These are phyloP conservation scores for Populus nigra DNA, from an alignment of 345 rosid genomes.

Conservation along the genomic window DNA sequence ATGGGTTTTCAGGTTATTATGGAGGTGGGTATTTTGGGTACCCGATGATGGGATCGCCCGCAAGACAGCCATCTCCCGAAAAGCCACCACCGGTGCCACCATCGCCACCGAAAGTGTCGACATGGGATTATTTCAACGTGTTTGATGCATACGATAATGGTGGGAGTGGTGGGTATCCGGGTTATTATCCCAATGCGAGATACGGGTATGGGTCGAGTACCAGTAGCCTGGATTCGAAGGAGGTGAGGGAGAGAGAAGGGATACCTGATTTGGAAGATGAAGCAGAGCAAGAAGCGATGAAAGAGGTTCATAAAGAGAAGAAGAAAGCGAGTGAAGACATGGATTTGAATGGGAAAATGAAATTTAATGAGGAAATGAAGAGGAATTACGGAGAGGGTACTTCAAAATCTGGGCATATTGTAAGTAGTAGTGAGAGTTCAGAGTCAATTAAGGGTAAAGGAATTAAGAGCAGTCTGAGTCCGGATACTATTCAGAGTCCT, in stretches of 20 bases:
- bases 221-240: constrained; percentile 83
- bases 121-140: constrained; percentile 83
- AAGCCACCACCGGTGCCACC: constrained; percentile 59
- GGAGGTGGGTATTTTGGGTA: constrained; percentile 48
- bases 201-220: constrained; percentile 51
- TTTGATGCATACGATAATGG: constrained; percentile 51
- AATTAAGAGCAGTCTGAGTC: constrained; percentile 30
- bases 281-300: constrained; percentile 60
- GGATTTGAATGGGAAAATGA: constrained; percentile 18
- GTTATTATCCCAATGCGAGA: constrained; percentile 21
- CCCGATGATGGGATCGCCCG: constrained; percentile 39
- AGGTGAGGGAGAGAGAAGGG: constrained; percentile 91
- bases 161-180: constrained; percentile 34
- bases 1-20: constrained; percentile 41
- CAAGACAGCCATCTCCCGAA: constrained; percentile 32
- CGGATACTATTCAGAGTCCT: constrained; percentile 34
- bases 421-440: constrained; percentile 33
- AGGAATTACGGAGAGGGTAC: constrained; percentile 63
- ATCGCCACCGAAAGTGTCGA: constrained; percentile 64
- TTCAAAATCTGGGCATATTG: constrained; percentile 49
- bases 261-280: constrained; percentile 97
- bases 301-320: constrained; percentile 37
- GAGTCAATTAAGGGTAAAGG: constrained; percentile 32
- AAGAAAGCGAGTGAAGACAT: constrained; percentile 30
- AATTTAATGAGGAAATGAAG: constrained; percentile 23